phyloP scores from a whole-genome alignment of 768 basidiomycete species.

The Butyriboletus loyo region DNA sequence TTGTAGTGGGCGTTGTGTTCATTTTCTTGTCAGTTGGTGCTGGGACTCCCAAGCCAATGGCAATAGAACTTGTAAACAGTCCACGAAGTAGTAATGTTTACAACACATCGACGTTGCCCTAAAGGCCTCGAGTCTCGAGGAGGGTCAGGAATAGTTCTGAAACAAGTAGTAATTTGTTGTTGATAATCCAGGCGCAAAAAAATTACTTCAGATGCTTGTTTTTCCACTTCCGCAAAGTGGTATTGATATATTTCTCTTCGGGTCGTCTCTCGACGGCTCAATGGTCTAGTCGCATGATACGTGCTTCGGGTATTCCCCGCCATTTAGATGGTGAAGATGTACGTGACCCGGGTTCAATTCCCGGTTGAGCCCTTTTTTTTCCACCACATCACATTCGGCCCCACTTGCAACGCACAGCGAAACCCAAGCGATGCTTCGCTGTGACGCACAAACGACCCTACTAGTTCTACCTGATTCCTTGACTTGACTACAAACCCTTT shows the following conservation, averaged over 20 bases:
- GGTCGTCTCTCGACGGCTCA: slow-evolving; percentile 21
- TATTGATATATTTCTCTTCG: not conserved
- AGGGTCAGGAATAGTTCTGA: not conserved
- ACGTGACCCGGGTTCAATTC: slow-evolving; percentile 38
- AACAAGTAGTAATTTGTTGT: not conserved
- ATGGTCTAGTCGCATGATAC: slow-evolving; percentile 38
- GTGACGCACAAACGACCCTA: not conserved
- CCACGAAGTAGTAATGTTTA: too few relatives aligned
- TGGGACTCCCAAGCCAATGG: too few relatives aligned
- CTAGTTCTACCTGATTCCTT: not conserved
- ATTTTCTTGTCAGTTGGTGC: too few relatives aligned
- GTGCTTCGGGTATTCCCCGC: slow-evolving; percentile 32
- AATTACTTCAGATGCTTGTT: too few relatives aligned
- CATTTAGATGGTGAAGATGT: slow-evolving; percentile 30
- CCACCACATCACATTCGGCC: not conserved
- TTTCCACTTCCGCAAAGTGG: not conserved
- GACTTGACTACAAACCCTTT: slow-evolving; percentile 1
- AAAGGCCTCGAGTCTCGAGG: too few relatives aligned
- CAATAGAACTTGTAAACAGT: too few relatives aligned
- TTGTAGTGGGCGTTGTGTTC: too few relatives aligned
- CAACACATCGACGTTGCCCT: too few relatives aligned
- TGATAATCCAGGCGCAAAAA: too few relatives aligned
- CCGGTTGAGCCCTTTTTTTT: slow-evolving; percentile 29
- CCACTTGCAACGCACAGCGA: not conserved
- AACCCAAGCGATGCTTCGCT: slow-evolving; percentile 15